Evolutionary conservation across 139 green algal genomes (phyloP).

Genomic region (Deuterostichococcus epilithicus): DNA sequence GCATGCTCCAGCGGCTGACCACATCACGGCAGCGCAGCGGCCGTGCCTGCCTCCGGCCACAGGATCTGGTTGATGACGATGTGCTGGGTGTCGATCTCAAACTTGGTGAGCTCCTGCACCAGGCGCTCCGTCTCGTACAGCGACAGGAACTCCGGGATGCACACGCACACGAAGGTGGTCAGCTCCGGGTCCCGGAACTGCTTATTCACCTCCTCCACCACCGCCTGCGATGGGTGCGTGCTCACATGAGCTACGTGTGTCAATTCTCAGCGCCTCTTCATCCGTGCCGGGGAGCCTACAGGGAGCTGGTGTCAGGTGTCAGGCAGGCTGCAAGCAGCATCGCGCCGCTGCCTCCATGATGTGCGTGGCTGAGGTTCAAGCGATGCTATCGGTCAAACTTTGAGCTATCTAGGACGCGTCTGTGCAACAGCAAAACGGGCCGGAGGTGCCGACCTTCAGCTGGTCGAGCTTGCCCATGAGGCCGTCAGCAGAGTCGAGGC

Average conservation of each 20-base stretch:
- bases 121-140: constrained; percentile 97
- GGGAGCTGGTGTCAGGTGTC: no score
- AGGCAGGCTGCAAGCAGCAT: no score
- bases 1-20: not conserved
- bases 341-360: no score
- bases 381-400: no score
- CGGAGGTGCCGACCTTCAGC: constrained; percentile 43
- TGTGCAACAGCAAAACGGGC: no score
- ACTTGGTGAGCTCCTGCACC: constrained; percentile 91
- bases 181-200: constrained; percentile 91
- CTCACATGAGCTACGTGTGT: no score
- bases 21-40: not conserved
- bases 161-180: constrained; percentile 98
- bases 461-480: constrained; percentile 65
- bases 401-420: no score
- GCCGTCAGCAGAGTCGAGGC: constrained; percentile 42
- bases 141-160: constrained; percentile 97
- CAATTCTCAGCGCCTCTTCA: no score
- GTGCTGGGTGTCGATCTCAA: constrained; percentile 93
- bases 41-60: constrained; percentile 63
- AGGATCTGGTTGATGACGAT: constrained; percentile 98
- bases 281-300: no score
- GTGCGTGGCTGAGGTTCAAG: no score
- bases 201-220: constrained; percentile 74
- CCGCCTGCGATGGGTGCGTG: constrained; percentile 38